phyloP scores from a whole-genome alignment of 2,329 filamentous ascomycete species.

The Monilinia polystroma region DNA sequence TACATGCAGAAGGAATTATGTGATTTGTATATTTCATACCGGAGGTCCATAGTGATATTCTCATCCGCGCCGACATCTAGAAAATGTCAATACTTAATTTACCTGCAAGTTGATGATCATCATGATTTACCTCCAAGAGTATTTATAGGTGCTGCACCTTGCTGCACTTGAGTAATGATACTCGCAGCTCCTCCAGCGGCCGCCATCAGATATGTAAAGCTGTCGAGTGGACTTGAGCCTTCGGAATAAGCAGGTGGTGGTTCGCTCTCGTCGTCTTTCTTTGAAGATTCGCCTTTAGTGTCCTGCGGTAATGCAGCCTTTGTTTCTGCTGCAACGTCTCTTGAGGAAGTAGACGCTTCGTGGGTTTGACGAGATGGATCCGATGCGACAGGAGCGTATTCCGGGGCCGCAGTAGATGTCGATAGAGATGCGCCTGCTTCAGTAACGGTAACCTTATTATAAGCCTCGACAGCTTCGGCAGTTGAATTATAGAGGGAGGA shows the following conservation, averaged over 20 bases:
- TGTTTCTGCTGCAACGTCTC: constrained; percentile 66
- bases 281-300: constrained; percentile 71
- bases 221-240: constrained; percentile 85
- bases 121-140: constrained; percentile 71
- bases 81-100: constrained; percentile 27
- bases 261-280: constrained; percentile 81
- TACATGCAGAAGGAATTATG: constrained; percentile 26
- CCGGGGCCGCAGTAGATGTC: constrained; percentile 60
- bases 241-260: constrained; percentile 95
- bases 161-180: constrained; percentile 98
- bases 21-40: constrained; percentile 55
- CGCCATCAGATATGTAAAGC: constrained; percentile 97
- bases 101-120: constrained; percentile 11
- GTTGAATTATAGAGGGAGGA: constrained; percentile 56
- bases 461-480: constrained; percentile 41
- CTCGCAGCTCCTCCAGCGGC: constrained; percentile 94
- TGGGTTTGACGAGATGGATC: constrained; percentile 36
- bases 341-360: constrained; percentile 34
- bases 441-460: constrained; percentile 43
- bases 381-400: constrained; percentile 51
- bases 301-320: constrained; percentile 82
- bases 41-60: constrained; percentile 89
- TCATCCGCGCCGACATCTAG: constrained; percentile 83
- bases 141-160: constrained; percentile 82
- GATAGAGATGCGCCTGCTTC: constrained; percentile 41